A percentile compares a stretch with the other conserved stretches of the same genome.
Conservation (phyloP, 768 basidiomycete genomes). For the Fomitopsis pulvina region DNA sequence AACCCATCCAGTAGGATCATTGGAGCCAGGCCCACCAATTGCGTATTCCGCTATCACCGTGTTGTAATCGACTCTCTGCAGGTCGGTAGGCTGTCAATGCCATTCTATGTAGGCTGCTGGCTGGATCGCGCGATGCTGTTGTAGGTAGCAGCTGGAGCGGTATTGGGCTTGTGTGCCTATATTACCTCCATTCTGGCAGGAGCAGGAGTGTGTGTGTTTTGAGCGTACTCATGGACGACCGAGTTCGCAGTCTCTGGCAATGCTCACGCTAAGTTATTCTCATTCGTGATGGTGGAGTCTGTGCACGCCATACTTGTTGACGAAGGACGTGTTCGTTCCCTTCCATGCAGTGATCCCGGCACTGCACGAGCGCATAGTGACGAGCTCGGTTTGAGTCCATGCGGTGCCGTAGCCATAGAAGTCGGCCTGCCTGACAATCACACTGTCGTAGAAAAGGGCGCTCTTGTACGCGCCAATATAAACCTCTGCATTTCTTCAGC, state of each 20-base stretch:
- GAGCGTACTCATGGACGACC: neutral
- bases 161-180: neutral
- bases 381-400: conserved; percentile 13
- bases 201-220: neutral
- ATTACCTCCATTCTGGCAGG: neutral
- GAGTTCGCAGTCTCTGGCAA: neutral
- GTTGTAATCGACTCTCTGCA: neutral
- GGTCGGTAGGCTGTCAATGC: neutral
- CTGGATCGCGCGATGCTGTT: neutral
- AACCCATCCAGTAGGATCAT: neutral
- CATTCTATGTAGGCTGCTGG: neutral
- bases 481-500: neutral
- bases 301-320: conserved; percentile 49
- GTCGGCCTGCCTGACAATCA: conserved; percentile 58
- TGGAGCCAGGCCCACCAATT: neutral
- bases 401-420: conserved; percentile 27
- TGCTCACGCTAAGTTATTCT: neutral
- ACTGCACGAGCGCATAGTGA: conserved; percentile 59
- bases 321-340: conserved; percentile 45
- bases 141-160: neutral
- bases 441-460: conserved; percentile 56
- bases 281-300: conserved; percentile 37
- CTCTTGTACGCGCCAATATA: conserved; percentile 52
- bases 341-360: conserved; percentile 64
- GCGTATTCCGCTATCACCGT: neutral